phyloP scores from a whole-genome alignment of 345 rosid species.

The Anacardium occidentale region DNA sequence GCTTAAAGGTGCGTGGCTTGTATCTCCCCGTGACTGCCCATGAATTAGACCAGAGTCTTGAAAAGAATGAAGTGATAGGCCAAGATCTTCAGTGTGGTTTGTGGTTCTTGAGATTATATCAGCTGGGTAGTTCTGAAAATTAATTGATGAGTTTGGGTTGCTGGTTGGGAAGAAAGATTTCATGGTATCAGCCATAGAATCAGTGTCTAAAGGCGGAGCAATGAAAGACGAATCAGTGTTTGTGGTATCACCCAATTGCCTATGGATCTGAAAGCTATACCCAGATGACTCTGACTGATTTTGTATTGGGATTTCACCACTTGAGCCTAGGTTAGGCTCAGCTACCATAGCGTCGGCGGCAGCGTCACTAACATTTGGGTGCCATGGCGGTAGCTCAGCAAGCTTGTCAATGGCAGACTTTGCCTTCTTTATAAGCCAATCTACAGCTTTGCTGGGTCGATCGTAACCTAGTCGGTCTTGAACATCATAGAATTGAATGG shows the following conservation, averaged over 20 bases:
- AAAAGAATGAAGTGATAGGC: constrained; percentile 59
- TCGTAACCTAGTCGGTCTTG: constrained; percentile 86
- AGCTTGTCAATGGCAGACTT: constrained; percentile 74
- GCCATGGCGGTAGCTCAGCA: constrained; percentile 48
- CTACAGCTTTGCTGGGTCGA: constrained; percentile 87
- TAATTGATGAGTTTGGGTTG: constrained; percentile 42
- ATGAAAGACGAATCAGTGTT: constrained; percentile 38
- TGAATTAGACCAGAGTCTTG: constrained; percentile 33
- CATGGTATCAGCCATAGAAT: constrained; percentile 45
- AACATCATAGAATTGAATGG: constrained; percentile 84
- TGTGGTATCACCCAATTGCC: constrained; percentile 34
- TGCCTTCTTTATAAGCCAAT: constrained; percentile 84
- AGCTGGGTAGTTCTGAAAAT: constrained; percentile 58
- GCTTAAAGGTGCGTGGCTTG: constrained; percentile 26
- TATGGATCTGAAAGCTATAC: constrained; percentile 41
- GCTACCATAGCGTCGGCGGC: constrained; percentile 9
- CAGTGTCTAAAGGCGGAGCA: constrained; percentile 36
- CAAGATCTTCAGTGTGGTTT: constrained; percentile 57
- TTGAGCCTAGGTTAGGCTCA: constrained; percentile 24
- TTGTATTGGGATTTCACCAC: constrained; percentile 40
- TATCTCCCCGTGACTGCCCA: constrained; percentile 36
- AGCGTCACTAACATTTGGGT: constrained; percentile 13
- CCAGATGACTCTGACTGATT: constrained; percentile 45
- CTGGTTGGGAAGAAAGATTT: constrained; percentile 70
- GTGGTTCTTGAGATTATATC: constrained; percentile 47